Conservation (phyloP, 352 stramenopile genomes). For the Pythium volutum region DNA sequence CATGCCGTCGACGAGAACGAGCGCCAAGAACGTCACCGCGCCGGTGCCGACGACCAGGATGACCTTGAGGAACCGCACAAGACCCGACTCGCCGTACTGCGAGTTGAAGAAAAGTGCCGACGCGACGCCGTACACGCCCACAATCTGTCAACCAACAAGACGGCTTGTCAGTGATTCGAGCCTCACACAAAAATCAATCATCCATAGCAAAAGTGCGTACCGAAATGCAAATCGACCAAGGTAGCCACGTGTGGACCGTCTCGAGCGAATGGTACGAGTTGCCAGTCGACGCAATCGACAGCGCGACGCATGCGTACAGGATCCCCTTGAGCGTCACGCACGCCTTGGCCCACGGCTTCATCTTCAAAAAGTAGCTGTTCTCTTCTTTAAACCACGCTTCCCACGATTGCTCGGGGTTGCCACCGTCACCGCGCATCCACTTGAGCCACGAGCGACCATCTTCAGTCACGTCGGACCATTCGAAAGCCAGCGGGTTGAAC, state of each 20-base stretch:
- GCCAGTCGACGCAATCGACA: constrained; percentile 67
- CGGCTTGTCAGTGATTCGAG: background rate
- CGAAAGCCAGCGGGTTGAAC: constrained; percentile 96
- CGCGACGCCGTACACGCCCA: constrained; percentile 28
- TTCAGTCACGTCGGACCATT: constrained; percentile 86
- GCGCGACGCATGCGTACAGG: constrained; percentile 75
- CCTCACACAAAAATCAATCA: background rate
- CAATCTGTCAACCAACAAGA: background rate
- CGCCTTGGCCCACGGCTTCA: constrained; percentile 79
- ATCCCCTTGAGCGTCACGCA: constrained; percentile 82
- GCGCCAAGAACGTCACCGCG: constrained; percentile 3
- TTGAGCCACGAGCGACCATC: constrained; percentile 73
- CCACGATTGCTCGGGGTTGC: constrained; percentile 89
- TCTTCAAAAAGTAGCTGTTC: constrained; percentile 82
- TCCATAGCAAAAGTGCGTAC: constrained; percentile 1
- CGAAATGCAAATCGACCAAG: constrained; percentile 29
- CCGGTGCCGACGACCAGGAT: constrained; percentile 47
- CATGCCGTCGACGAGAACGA: constrained; percentile 61
- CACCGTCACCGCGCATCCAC: constrained; percentile 86
- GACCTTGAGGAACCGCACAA: constrained; percentile 40
- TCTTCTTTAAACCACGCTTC: constrained; percentile 92
- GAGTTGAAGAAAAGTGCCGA: constrained; percentile 34
- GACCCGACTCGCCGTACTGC: constrained; percentile 31
- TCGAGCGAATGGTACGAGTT: constrained; percentile 35
- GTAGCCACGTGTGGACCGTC: constrained; percentile 30